A percentile compares a stretch with the other conserved stretches of the same genome.
Conservation (phyloP, 2,329 filamentous ascomycete species). For the Didymella keratinophila region DNA sequence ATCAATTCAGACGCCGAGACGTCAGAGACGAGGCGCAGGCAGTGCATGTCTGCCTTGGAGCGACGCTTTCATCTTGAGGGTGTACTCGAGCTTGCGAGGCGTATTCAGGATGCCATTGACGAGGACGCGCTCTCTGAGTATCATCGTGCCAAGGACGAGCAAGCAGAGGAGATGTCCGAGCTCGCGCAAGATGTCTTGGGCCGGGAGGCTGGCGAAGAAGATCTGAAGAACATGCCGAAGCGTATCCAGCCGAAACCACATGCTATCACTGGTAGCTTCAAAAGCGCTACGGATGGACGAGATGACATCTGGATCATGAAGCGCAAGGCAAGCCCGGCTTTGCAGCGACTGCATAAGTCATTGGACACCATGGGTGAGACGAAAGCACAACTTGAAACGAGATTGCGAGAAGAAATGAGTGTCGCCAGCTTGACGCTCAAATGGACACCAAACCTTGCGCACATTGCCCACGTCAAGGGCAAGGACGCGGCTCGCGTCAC, state of each 20-base stretch:
- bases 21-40: slow-evolving; percentile 29
- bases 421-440: slow-evolving; percentile 71
- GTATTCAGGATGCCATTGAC: slow-evolving; percentile 82
- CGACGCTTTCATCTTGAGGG: slow-evolving; percentile 70
- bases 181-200: slow-evolving; percentile 76
- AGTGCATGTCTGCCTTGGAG: slow-evolving; percentile 55
- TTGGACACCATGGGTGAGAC: slow-evolving; percentile 68
- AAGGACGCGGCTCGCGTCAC: slow-evolving; percentile 64
- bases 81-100: slow-evolving; percentile 71
- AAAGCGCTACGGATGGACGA: slow-evolving; percentile 47
- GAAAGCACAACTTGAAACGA: slow-evolving; percentile 67
- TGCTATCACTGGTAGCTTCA: slow-evolving; percentile 42
- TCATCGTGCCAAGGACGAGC: slow-evolving; percentile 77
- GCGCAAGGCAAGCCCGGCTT: slow-evolving; percentile 68
- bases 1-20: slow-evolving; percentile 13
- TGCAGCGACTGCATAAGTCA: slow-evolving; percentile 72
- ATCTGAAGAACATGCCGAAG: slow-evolving; percentile 54
- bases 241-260: slow-evolving; percentile 48
- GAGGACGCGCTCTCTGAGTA: slow-evolving; percentile 87
- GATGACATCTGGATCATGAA: slow-evolving; percentile 71
- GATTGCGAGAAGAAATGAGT: slow-evolving; percentile 67
- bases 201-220: slow-evolving; percentile 68
- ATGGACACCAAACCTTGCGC: slow-evolving; percentile 86
- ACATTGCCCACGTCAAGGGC: slow-evolving; percentile 89
- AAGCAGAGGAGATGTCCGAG: slow-evolving; percentile 73